phyloP scores from a whole-genome alignment of 208 protist species.

The Acanthamoeba castellanii region DNA sequence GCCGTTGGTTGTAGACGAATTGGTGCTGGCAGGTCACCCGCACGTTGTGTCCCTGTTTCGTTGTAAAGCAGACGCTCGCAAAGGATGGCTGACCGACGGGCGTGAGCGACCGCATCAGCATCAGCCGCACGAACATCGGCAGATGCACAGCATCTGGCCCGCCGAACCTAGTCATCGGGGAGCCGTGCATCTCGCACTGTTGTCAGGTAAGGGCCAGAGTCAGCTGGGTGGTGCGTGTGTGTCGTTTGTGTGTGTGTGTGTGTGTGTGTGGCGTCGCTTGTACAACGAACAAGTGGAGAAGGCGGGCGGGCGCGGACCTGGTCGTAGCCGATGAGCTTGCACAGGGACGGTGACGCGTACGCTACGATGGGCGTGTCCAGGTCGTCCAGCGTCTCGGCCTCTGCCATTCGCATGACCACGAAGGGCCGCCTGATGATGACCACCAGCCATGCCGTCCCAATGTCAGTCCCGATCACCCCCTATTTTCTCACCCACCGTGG shows the following conservation, averaged over 20 bases:
- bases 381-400: conserved; percentile 7
- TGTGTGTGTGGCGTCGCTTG: too few relatives aligned
- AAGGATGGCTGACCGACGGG: too few relatives aligned
- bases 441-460: not conserved
- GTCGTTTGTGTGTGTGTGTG: too few relatives aligned
- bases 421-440: not conserved
- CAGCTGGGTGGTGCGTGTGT: too few relatives aligned
- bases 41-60: too few relatives aligned
- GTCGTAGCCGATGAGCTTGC: not conserved
- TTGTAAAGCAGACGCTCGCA: too few relatives aligned
- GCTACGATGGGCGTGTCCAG: not conserved
- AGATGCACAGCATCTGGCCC: not conserved
- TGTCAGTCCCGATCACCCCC: too few relatives aligned
- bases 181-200: not conserved
- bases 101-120: not conserved
- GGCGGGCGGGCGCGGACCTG: not conserved
- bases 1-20: too few relatives aligned
- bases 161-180: not conserved
- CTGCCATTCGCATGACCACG: not conserved
- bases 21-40: too few relatives aligned
- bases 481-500: too few relatives aligned
- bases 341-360: not conserved
- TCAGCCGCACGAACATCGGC: too few relatives aligned
- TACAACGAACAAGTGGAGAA: not conserved
- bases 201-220: too few relatives aligned